A percentile compares a stretch with the other conserved stretches of the same genome.
phyloP scores from a whole-genome alignment of 1,284 basidiomycete genomes.

The Neonothopanus nambi region DNA sequence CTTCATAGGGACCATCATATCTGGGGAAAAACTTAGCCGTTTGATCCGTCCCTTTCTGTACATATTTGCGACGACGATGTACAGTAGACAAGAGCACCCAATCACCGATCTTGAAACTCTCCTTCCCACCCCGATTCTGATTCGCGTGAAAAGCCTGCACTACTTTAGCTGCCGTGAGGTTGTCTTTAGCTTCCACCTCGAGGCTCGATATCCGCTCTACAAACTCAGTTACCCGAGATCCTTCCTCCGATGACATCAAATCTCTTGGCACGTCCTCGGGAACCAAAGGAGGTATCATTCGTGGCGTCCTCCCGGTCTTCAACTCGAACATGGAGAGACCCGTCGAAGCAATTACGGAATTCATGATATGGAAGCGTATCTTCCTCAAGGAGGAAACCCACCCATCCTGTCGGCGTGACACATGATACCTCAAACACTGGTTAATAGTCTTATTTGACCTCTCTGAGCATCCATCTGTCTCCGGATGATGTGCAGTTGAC shows the following conservation, averaged over 20 bases:
- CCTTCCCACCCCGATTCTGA: constrained; percentile 14
- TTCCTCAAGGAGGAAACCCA: constrained; percentile 38
- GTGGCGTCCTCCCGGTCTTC: constrained; percentile 24
- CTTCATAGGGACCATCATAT: too few species aligned
- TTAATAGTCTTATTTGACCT: constrained; percentile 36
- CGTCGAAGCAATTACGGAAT: constrained; percentile 32
- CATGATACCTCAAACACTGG: constrained; percentile 36
- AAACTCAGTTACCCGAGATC: too few species aligned
- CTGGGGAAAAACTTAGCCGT: too few species aligned
- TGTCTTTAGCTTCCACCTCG: constrained; percentile 28
- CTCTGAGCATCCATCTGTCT: constrained; percentile 33
- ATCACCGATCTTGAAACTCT: constrained; percentile 26
- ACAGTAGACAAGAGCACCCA: constrained; percentile 29
- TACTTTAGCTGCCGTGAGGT: constrained; percentile 28
- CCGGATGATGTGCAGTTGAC: constrained; percentile 38
- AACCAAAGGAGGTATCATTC: constrained; percentile 25
- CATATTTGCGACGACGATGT: constrained; percentile 23
- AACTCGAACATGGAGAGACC: constrained; percentile 37
- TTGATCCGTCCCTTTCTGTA: too few species aligned
- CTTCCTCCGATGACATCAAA: too few species aligned
- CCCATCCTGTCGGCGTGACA: constrained; percentile 40
- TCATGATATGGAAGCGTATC: constrained; percentile 42
- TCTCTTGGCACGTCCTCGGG: too few species aligned
- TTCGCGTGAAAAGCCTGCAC: constrained; percentile 30
- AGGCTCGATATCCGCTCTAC: constrained; percentile 22